Evolutionary conservation across 768 basidiomycete species (phyloP).

Genomic region (Plicaturopsis crispa): DNA sequence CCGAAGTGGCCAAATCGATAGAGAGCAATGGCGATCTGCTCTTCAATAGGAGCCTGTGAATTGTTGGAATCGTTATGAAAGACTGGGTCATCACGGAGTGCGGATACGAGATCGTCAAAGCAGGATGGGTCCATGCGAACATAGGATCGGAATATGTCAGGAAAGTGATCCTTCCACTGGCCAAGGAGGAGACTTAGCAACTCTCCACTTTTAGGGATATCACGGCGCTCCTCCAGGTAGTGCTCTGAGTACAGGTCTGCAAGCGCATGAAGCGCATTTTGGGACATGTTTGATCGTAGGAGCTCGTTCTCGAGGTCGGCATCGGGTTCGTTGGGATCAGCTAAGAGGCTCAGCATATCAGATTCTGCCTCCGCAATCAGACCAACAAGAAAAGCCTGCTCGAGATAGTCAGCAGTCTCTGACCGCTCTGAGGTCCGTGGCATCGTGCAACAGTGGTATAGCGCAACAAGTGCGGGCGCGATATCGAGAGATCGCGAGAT

Average conservation of each 20-base stretch:
- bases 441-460: too few species aligned
- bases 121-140: conserved; percentile 16
- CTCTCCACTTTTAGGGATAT: neutral
- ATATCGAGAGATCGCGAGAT: too few species aligned
- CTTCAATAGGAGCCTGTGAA: conserved; percentile 17
- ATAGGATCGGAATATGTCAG: conserved; percentile 16
- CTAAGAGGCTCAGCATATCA: too few species aligned
- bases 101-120: conserved; percentile 14
- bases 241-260: neutral
- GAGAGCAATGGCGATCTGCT: conserved; percentile 22
- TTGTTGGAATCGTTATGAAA: conserved; percentile 16
- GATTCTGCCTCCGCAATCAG: too few species aligned
- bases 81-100: conserved; percentile 17
- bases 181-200: conserved; percentile 11
- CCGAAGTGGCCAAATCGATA: conserved; percentile 19
- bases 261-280: neutral
- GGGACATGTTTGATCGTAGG: too few species aligned
- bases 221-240: neutral
- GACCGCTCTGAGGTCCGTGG: too few species aligned
- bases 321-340: too few species aligned
- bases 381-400: too few species aligned
- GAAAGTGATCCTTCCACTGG: conserved; percentile 12
- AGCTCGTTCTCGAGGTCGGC: too few species aligned
- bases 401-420: too few species aligned
- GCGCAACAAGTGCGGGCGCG: too few species aligned